A percentile compares a stretch with the other conserved stretches of the same genome.
phyloP scores from a whole-genome alignment of 2,329 filamentous ascomycete genomes.

The Grosmannia huntii region DNA sequence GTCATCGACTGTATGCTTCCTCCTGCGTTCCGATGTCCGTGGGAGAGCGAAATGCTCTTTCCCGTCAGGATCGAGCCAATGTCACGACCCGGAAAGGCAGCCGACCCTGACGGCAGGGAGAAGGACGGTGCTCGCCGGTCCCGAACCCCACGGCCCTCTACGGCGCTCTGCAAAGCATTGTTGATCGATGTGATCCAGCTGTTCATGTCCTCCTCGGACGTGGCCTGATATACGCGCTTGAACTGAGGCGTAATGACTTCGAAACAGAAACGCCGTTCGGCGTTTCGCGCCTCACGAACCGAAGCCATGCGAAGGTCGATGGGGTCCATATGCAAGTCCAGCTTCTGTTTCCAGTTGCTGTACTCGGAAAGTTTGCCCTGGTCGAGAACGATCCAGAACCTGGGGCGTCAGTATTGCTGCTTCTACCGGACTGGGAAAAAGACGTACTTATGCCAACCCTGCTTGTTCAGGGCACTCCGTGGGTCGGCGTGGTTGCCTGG shows the following conservation, averaged over 20 bases:
- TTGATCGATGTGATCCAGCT: conserved; percentile 95
- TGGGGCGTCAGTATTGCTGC: conserved; percentile 20
- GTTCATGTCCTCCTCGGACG: conserved; percentile 95
- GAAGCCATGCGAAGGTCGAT: conserved; percentile 96
- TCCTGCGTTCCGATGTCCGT: conserved; percentile 25
- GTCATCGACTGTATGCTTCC: conserved; percentile 25
- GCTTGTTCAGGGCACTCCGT: conserved; percentile 76
- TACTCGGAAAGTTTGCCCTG: conserved; percentile 96
- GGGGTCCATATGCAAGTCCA: conserved; percentile 95
- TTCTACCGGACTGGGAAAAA: not conserved
- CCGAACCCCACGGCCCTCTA: conserved; percentile 62
- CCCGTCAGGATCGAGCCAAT: conserved; percentile 89
- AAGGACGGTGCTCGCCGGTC: conserved; percentile 34
- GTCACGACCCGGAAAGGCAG: conserved; percentile 57
- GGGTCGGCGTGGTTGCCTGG: conserved; percentile 93
- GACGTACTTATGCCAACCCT: conserved; percentile 94
- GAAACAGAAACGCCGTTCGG: conserved; percentile 91
- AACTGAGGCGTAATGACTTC: conserved; percentile 96
- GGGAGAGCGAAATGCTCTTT: conserved; percentile 63
- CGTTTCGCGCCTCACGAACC: conserved; percentile 86
- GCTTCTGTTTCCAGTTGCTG: conserved; percentile 96
- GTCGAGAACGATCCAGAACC: conserved; percentile 97
- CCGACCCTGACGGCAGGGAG: conserved; percentile 23
- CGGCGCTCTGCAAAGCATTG: conserved; percentile 89
- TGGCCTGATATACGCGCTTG: conserved; percentile 93